Evolutionary conservation across 1,139 yeast species (phyloP).

Genomic region (Diutina neorugosa): DNA sequence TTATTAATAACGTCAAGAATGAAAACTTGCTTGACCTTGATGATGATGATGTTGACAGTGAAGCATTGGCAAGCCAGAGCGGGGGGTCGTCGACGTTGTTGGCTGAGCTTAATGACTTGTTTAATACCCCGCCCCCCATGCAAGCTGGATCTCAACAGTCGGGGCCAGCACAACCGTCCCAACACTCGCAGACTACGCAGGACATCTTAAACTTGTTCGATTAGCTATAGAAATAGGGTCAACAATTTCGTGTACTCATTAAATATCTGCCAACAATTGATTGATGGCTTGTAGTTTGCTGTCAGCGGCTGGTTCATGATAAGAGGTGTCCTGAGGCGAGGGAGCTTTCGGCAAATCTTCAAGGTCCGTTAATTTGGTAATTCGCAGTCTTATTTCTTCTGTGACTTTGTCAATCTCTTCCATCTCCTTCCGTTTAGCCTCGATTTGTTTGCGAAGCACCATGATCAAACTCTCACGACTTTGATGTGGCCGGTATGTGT

Average conservation of each 20-base stretch:
- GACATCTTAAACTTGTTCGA: slow-evolving; percentile 36
- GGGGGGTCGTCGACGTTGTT: slow-evolving; percentile 21
- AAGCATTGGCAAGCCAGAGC: slow-evolving; percentile 11
- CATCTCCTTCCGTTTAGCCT: slow-evolving; percentile 41
- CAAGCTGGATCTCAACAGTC: slow-evolving; percentile 7
- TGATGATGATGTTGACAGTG: slow-evolving; percentile 42
- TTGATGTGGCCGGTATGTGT: slow-evolving; percentile 84
- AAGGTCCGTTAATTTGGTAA: slow-evolving; percentile 16
- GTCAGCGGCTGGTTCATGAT: background rate
- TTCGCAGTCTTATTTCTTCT: slow-evolving; percentile 28
- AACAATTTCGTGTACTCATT: background rate
- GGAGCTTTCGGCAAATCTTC: background rate
- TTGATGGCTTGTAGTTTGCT: background rate
- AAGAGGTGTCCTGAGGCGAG: background rate
- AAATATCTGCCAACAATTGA: background rate
- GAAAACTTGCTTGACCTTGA: slow-evolving; percentile 78
- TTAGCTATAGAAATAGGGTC: background rate
- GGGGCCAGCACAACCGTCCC: background rate
- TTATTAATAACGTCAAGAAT: slow-evolving; percentile 51
- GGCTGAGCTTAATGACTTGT: slow-evolving; percentile 61
- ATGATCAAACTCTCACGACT: slow-evolving; percentile 69
- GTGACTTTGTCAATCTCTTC: slow-evolving; percentile 34
- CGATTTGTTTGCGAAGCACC: slow-evolving; percentile 54
- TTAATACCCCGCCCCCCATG: slow-evolving; percentile 24
- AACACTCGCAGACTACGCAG: slow-evolving; percentile 7